These are phyloP conservation scores for Rhizoclosmatium sp. DNA, from an alignment of 192 early-diverging fungal species.

Conservation along the genomic window DNA sequence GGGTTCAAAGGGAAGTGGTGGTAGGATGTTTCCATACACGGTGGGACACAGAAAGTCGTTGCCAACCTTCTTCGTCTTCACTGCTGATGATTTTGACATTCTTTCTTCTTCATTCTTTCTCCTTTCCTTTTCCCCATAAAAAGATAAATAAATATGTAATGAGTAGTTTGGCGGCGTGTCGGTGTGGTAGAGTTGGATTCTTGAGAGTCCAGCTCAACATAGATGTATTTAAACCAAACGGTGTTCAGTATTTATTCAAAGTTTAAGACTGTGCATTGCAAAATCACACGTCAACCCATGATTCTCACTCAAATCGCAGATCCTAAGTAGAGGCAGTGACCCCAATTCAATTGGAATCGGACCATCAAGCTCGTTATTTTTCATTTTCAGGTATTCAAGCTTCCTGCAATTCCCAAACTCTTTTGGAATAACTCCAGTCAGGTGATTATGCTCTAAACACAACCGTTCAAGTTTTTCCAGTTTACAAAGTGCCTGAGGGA, in stretches of 20 bases:
- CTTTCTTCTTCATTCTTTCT: not conserved
- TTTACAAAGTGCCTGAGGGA: not conserved
- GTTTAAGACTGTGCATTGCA: no score
- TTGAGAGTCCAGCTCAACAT: no score
- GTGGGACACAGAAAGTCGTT: slow-evolving; percentile 40
- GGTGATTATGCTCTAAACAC: not conserved
- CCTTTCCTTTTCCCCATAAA: not conserved
- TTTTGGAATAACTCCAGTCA: not conserved
- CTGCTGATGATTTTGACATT: not conserved
- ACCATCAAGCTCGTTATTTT: not conserved
- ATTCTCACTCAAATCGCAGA: no score
- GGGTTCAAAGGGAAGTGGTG: slow-evolving; percentile 37
- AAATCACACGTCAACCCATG: no score
- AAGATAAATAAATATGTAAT: no score
- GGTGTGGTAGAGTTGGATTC: no score
- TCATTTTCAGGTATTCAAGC: not conserved
- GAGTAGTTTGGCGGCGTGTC: no score
- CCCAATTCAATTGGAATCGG: not conserved
- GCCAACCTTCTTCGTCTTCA: slow-evolving; percentile 28
- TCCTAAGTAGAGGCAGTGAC: not conserved
- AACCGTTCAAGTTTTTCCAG: not conserved
- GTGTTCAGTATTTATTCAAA: no score
- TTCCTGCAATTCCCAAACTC: not conserved
- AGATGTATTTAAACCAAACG: no score
- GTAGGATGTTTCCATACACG: slow-evolving; percentile 33